These are phyloP conservation scores for Paecilomyces sp. DNA, from an alignment of 2,329 filamentous ascomycete genomes.

Conservation along the genomic window DNA sequence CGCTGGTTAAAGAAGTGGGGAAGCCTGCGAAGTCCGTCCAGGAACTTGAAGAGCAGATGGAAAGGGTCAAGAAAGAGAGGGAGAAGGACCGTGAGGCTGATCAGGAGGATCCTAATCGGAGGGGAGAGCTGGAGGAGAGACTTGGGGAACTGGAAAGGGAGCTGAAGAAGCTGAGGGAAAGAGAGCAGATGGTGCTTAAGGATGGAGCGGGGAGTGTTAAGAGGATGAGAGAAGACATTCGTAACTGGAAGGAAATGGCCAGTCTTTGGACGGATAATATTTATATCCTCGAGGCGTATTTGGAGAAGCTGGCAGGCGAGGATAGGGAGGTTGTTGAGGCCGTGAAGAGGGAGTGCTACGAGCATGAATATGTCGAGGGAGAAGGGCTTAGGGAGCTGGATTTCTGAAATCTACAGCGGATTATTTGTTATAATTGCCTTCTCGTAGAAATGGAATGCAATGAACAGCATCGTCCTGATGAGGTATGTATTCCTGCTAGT, in stretches of 20 bases:
- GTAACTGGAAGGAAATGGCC: slow-evolving; percentile 22
- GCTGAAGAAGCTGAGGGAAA: slow-evolving; percentile 23
- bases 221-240: slow-evolving; percentile 26
- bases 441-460: too few relatives aligned
- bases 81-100: slow-evolving; percentile 11
- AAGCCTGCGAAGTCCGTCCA: slow-evolving; percentile 19
- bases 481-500: too few relatives aligned
- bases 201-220: slow-evolving; percentile 22
- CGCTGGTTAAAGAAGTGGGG: slow-evolving; percentile 22
- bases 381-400: slow-evolving; percentile 40
- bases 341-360: slow-evolving; percentile 43
- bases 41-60: slow-evolving; percentile 27
- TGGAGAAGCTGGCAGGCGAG: slow-evolving; percentile 29
- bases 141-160: slow-evolving; percentile 19
- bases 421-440: not conserved
- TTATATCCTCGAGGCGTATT: slow-evolving; percentile 34
- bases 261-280: slow-evolving; percentile 39
- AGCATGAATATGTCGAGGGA: slow-evolving; percentile 49
- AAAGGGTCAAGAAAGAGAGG: slow-evolving; percentile 21
- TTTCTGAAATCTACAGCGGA: not conserved
- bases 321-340: slow-evolving; percentile 39
- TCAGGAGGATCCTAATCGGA: slow-evolving; percentile 12
- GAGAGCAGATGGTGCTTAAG: slow-evolving; percentile 15
- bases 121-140: slow-evolving; percentile 4
- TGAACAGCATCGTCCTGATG: too few relatives aligned